phyloP scores from a whole-genome alignment of 1,139 yeast genomes.

The Yamadazyma oceani region DNA sequence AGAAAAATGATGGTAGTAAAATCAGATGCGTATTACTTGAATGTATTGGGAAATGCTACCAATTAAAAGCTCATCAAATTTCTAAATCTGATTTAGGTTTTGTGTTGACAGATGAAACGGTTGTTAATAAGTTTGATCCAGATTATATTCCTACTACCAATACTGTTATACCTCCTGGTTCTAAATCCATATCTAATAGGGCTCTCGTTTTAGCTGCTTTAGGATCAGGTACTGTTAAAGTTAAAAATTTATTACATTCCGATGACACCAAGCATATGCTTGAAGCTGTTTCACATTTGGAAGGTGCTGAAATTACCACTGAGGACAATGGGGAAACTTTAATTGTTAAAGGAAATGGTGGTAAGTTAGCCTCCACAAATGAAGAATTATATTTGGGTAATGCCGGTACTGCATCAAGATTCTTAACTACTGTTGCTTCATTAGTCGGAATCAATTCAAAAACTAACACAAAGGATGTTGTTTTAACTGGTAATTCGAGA shows the following conservation, averaged over 20 bases:
- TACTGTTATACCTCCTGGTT: slow-evolving; percentile 85
- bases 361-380: slow-evolving; percentile 59
- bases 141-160: slow-evolving; percentile 42
- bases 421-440: slow-evolving; percentile 87
- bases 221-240: slow-evolving; percentile 79
- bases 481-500: slow-evolving; percentile 90
- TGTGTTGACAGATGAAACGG: slow-evolving; percentile 79
- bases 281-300: slow-evolving; percentile 73
- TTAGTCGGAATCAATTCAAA: slow-evolving; percentile 49
- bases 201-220: slow-evolving; percentile 91
- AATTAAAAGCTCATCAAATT: slow-evolving; percentile 83
- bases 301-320: slow-evolving; percentile 78
- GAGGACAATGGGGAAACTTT: slow-evolving; percentile 90
- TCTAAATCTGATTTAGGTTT: slow-evolving; percentile 78
- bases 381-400: slow-evolving; percentile 84
- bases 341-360: slow-evolving; percentile 86
- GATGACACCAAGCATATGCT: slow-evolving; percentile 97
- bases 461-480: slow-evolving; percentile 44
- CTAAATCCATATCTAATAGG: slow-evolving; percentile 93
- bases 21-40: slow-evolving; percentile 85
- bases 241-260: slow-evolving; percentile 84
- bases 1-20: slow-evolving; percentile 90
- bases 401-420: slow-evolving; percentile 98
- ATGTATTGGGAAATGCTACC: slow-evolving; percentile 84
- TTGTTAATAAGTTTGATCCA: slow-evolving; percentile 56